Base-by-base conservation (phyloP, 306 rosid genomes). In the Lathyrus oleraceus region DNA sequence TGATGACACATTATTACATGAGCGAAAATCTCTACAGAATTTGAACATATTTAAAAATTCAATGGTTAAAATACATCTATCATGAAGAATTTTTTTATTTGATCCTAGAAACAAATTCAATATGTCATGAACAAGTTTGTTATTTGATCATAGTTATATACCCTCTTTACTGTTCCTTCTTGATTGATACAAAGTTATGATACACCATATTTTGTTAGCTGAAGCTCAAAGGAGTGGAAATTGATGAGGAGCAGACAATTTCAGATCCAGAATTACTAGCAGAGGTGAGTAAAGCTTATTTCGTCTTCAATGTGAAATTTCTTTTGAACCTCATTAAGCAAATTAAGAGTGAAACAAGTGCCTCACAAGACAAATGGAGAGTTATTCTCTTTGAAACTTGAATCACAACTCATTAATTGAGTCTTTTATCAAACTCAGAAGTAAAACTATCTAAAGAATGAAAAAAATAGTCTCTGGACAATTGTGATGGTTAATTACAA, bases 181-280 rank as follows among this genome's bases (percentile, higher is more conserved):
- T 19, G 68, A 12, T 42, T 65, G 39, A 65, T 25, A 40, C 57
- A 38, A 54, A 58, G 32, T 73, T 70, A 63, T 53, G 38, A 9
- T 72, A 16, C 47, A 21, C 57, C 62, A 13, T 51, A 42, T 65
- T 15, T 10, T 80, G 77, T 69, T 80, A 94, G 99, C 65, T 94
- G 81, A 87, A 79, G 77, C 92, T 89, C 54, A 81, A 91, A 35
- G 97, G 99, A 71, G 79, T 82, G 42, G 86, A 89, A 73, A 69
- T 94, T 44, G 86, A 94, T 58, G 95, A 94, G 72, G 97, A 94
- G 75, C 96, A 86, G 82, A 94, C 96, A 23, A 72, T 91, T 80
- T 81, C 92, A 6, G 96, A 91, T 68, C 74, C 78, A 4, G 88
- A 94, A 53, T 71, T 91, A 72, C 81, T 94, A 40, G 61, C 75